phyloP scores from a whole-genome alignment of 306 rosid genomes.

The Medicago truncatula region MtrunA17r5.0-ANR NC_053048.1:28349001-28349500 shows the following conservation, averaged over 20 bases:
- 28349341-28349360: slow-evolving; percentile 91
- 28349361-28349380: slow-evolving; percentile 90
- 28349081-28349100: slow-evolving; percentile 37
- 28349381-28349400: slow-evolving; percentile 85
- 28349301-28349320: slow-evolving; percentile 89
- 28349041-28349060: slow-evolving; percentile 1
- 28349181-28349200: slow-evolving; percentile 99
- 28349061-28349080: slow-evolving; percentile 18
- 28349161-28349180: slow-evolving; percentile 96
- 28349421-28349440: slow-evolving; percentile 87
- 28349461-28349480: background rate
- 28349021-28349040: background rate
- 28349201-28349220: slow-evolving; percentile 72
- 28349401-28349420: slow-evolving; percentile 83
- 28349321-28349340: slow-evolving; percentile 93
- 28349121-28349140: slow-evolving; percentile 82
- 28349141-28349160: slow-evolving; percentile 97
- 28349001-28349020: background rate
- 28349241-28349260: slow-evolving; percentile 4
- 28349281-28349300: slow-evolving; percentile 31
- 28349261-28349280: background rate
- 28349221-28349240: slow-evolving; percentile 57
- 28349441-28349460: slow-evolving; percentile 11
- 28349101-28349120: slow-evolving; percentile 27
- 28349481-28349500: slow-evolving; percentile 1